Percentiles rank a stretch among this genome's conserved stretches.
These are phyloP conservation scores for Cruciata laevipes DNA, from an alignment of 257 asterid genomes.

Conservation along the genomic window DNA sequence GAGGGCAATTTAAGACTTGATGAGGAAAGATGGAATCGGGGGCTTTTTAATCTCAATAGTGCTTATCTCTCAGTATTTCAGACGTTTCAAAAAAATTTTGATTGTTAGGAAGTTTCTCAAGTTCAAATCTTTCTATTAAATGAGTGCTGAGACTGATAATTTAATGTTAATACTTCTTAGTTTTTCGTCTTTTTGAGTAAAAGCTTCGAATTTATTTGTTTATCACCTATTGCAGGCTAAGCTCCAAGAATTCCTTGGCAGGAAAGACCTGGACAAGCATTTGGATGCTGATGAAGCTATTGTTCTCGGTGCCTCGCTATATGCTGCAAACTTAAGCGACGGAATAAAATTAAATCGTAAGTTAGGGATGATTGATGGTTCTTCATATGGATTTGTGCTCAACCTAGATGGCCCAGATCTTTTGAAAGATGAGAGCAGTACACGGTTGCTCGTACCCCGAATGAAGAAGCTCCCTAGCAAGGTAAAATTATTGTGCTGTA, in stretches of 20 bases:
- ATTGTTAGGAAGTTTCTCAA: background rate
- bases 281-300: conserved; percentile 97
- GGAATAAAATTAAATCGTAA: conserved; percentile 96
- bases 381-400: conserved; percentile 73
- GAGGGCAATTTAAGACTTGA: background rate
- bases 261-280: conserved; percentile 88
- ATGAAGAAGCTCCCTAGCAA: conserved; percentile 94
- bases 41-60: background rate
- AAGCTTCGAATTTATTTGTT: background rate
- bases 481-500: conserved; percentile 30
- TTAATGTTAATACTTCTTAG: background rate
- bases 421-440: conserved; percentile 65
- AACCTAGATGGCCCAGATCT: conserved; percentile 82
- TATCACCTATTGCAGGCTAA: conserved; percentile 49
- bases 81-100: background rate
- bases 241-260: conserved; percentile 96
- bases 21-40: background rate
- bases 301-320: conserved; percentile 90
- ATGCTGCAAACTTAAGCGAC: conserved; percentile 97
- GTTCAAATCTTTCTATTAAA: background rate
- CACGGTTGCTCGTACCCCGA: conserved; percentile 83
- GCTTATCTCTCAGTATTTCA: background rate
- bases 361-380: conserved; percentile 98
- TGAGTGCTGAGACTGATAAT: background rate
- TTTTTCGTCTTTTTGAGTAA: background rate